phyloP scores from a whole-genome alignment of 169 alveolate genomes.

The Babesia ovis region DNA sequence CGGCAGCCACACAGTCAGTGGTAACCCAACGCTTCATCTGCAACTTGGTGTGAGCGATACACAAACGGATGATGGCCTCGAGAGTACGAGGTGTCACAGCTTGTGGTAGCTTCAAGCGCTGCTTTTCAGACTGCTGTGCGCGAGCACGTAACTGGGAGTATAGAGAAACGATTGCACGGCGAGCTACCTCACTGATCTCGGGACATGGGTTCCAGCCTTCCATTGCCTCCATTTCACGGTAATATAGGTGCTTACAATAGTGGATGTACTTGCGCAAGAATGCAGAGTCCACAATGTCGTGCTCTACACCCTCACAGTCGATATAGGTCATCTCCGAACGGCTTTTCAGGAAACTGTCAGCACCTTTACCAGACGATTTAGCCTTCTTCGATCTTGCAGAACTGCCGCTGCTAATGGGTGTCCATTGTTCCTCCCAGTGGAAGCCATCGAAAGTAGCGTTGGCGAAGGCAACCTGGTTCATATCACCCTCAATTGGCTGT shows the following conservation, averaged over 20 bases:
- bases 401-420: slow-evolving; percentile 23
- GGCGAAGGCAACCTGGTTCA: slow-evolving; percentile 56
- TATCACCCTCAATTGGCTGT: slow-evolving; percentile 76
- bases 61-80: slow-evolving; percentile 87
- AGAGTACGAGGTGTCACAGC: slow-evolving; percentile 83
- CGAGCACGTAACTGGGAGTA: slow-evolving; percentile 77
- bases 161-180: slow-evolving; percentile 73
- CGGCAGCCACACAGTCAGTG: slow-evolving; percentile 76
- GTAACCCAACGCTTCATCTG: slow-evolving; percentile 80
- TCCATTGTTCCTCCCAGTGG: slow-evolving; percentile 43
- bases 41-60: slow-evolving; percentile 87
- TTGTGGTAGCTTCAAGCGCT: slow-evolving; percentile 70
- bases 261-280: slow-evolving; percentile 75
- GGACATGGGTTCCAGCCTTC: slow-evolving; percentile 81
- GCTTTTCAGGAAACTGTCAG: slow-evolving; percentile 65
- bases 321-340: slow-evolving; percentile 74
- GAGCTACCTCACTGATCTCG: slow-evolving; percentile 80
- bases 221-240: slow-evolving; percentile 72
- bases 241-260: slow-evolving; percentile 73
- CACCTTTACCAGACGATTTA: slow-evolving; percentile 63
- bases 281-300: slow-evolving; percentile 71
- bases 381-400: slow-evolving; percentile 41
- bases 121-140: slow-evolving; percentile 58
- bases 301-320: slow-evolving; percentile 73
- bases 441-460: slow-evolving; percentile 35